phyloP scores from a whole-genome alignment of 116 monocot genomes.

The Phalaenopsis hybrid region DNA sequence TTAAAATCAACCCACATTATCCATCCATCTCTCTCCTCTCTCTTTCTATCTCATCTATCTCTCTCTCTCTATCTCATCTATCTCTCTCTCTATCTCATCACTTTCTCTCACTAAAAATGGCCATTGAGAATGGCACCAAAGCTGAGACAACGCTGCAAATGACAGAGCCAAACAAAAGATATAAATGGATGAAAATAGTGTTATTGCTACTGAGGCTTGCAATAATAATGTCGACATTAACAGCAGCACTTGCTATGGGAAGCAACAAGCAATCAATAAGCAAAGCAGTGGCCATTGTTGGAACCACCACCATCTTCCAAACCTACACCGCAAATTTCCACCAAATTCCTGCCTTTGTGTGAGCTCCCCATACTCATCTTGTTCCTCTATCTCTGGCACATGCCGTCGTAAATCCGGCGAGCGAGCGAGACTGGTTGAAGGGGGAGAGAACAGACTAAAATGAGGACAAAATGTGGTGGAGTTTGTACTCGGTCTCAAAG shows the following conservation, averaged over 20 bases:
- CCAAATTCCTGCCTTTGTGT: constrained; percentile 76
- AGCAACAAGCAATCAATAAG: constrained; percentile 54
- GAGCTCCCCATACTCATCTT: constrained; percentile 8
- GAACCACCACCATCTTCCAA: constrained; percentile 31
- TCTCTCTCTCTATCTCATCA: neutral
- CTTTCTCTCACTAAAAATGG: constrained; percentile 4
- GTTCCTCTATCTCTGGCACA: too few species aligned
- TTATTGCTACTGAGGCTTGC: constrained; percentile 25
- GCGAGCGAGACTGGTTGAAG: too few species aligned
- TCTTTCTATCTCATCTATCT: neutral
- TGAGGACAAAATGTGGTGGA: too few species aligned
- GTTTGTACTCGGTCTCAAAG: too few species aligned
- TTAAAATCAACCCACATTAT: too few species aligned
- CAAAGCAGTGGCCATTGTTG: constrained; percentile 34
- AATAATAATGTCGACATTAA: constrained; percentile 22
- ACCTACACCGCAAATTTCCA: constrained; percentile 44
- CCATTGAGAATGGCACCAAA: constrained; percentile 10
- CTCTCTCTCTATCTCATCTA: neutral
- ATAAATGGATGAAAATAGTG: constrained; percentile 8
- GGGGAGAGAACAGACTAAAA: too few species aligned
- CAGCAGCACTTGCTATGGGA: constrained; percentile 52
- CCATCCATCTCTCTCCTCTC: neutral
- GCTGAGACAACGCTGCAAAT: neutral
- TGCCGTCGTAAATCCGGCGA: too few species aligned
- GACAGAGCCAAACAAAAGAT: neutral